These are phyloP conservation scores for Diaporthe ampelina DNA, from an alignment of 2,329 filamentous ascomycete species.

Conservation along the genomic window DNA sequence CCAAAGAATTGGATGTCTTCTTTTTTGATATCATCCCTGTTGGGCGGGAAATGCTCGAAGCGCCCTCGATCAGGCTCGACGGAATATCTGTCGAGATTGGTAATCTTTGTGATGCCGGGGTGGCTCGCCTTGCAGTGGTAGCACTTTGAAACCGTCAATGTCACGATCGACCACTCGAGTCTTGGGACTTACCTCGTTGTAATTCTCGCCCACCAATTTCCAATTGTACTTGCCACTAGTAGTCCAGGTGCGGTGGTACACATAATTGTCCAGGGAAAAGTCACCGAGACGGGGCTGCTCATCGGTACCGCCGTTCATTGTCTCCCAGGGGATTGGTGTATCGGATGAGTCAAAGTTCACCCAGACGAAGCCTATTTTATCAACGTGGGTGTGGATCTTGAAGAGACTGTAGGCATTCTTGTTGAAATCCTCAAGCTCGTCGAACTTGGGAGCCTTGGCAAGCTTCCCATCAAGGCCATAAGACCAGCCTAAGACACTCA, in stretches of 20 bases:
- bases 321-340: background rate
- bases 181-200: background rate
- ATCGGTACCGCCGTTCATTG: background rate
- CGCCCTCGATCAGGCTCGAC: background rate
- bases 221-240: background rate
- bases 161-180: background rate
- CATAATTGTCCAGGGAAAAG: background rate
- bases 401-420: background rate
- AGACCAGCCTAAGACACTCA: background rate
- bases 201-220: slow-evolving; percentile 1
- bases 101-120: background rate
- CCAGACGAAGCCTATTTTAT: background rate
- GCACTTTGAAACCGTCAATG: background rate
- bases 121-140: slow-evolving; percentile 8
- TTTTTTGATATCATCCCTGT: slow-evolving; percentile 1
- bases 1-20: background rate
- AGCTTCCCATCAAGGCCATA: background rate
- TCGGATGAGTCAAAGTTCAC: background rate
- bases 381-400: background rate
- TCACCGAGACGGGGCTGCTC: slow-evolving; percentile 3
- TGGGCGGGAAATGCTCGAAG: background rate
- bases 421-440: background rate
- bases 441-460: background rate
- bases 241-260: slow-evolving; percentile 2
- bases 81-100: slow-evolving; percentile 3